Percentiles rank a stretch among this genome's conserved stretches.
Conservation (phyloP, 768 basidiomycete genomes). For the Mycena epipterygia region DNA sequence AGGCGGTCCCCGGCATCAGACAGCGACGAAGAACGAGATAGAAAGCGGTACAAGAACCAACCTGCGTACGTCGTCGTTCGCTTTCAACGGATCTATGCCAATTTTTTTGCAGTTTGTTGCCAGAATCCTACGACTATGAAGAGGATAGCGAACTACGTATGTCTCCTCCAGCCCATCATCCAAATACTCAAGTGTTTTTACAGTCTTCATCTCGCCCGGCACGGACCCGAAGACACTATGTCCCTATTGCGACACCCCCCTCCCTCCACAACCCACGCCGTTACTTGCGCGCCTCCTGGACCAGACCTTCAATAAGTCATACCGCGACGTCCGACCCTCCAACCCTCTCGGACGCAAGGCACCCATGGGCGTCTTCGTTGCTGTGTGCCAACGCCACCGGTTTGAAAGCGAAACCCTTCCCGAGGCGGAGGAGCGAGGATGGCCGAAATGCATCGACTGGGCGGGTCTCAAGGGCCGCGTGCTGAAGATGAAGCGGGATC, state of each 20-base stretch:
- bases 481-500: conserved; percentile 57
- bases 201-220: conserved; percentile 65
- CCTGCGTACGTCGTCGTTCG: conserved; percentile 8
- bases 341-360: conserved; percentile 76
- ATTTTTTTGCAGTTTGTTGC: conserved; percentile 5
- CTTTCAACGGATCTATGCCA: neutral
- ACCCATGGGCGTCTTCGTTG: conserved; percentile 70
- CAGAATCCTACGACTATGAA: conserved; percentile 13
- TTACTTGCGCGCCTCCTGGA: conserved; percentile 67
- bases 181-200: neutral
- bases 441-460: conserved; percentile 85
- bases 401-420: conserved; percentile 84
- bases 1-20: conserved; percentile 27
- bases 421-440: conserved; percentile 76
- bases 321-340: conserved; percentile 71
- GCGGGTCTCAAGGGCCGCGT: conserved; percentile 66
- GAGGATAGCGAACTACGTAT: conserved; percentile 31
- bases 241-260: conserved; percentile 83
- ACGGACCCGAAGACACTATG: conserved; percentile 80
- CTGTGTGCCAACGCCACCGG: conserved; percentile 82
- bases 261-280: conserved; percentile 75
- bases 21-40: conserved; percentile 27
- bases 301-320: conserved; percentile 66
- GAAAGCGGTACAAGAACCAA: conserved; percentile 30
- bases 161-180: no score